Evolutionary conservation across 2,329 filamentous ascomycete species (phyloP), one percentile per base, ranked within the genome.

Genomic region (Alternaria burnsii): DNA sequence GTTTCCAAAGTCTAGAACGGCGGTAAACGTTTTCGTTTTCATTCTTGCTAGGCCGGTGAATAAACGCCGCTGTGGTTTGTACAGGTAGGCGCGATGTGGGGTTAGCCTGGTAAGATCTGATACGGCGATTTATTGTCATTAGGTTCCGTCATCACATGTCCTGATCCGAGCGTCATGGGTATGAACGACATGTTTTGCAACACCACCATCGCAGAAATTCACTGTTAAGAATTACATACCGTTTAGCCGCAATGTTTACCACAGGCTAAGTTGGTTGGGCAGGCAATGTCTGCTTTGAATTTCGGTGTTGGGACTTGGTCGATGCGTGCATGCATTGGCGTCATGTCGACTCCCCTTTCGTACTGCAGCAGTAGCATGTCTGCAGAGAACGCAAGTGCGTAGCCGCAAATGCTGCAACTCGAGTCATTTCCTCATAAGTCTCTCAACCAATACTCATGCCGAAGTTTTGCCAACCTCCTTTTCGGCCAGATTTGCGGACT

Each of bases 301-400:
- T 47, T 52, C 54, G 46, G 30, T 55, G 63, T 59, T 58, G 59
- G 56, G 56, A 59, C 62, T 56, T 71, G 67, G 66, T 63, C 70
- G 61, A 67, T 67, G 67, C 68, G 70, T 70, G 64, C 67, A 68
- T 68, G 68, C 70, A 63, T 71, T 66, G 66, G 66, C 65, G 65
- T 69, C 63, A 66, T 71, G 67, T 71, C 65, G 67, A 62, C 55
- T 71, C 69, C 67, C 63, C 70, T 70, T 67, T 71, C 52, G 52
- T 61, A 56, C 58, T 69, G 63, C 65, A 70, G 61, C 60, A 69
- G 52, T 61, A 68, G 53, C 60, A 66, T 36, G 47, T 61, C 61
- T 67, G 63, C 63, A 62, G 52, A 40, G 36, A 8, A 51, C 41
- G 43, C 41, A 48, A 61, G 55, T 62, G 54, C 60, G 63, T 56